Conservation (phyloP, 257 asterid genomes). For the Linaria vulgaris region DNA sequence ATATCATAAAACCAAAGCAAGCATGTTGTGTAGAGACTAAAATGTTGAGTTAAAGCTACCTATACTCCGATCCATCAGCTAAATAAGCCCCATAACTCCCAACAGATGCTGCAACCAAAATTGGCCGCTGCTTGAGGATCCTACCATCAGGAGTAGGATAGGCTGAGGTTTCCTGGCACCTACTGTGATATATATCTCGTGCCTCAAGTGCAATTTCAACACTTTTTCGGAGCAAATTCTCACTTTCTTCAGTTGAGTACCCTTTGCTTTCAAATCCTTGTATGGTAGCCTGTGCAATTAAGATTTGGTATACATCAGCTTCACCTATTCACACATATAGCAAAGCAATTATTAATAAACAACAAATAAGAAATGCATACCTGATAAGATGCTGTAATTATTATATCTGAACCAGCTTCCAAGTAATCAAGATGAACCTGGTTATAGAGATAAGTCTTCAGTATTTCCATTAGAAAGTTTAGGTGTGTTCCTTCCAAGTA, state of each 20-base stretch:
- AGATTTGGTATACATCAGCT: constrained; percentile 17
- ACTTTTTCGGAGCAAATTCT: constrained; percentile 64
- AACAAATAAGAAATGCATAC: constrained; percentile 27
- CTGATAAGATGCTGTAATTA: constrained; percentile 88
- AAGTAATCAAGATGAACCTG: constrained; percentile 96
- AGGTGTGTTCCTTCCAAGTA: not conserved
- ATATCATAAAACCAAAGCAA: not conserved
- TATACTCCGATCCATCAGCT: constrained; percentile 94
- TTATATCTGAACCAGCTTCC: constrained; percentile 89
- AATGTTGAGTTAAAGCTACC: constrained; percentile 43
- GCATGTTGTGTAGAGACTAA: not conserved
- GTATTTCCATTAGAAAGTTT: constrained; percentile 8
- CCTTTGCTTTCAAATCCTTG: constrained; percentile 89
- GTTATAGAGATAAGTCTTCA: constrained; percentile 30
- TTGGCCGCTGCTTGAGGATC: constrained; percentile 61
- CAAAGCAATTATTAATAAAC: constrained; percentile 12
- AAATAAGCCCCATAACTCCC: constrained; percentile 94
- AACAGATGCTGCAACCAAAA: constrained; percentile 89
- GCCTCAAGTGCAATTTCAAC: constrained; percentile 84
- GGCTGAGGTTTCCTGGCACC: constrained; percentile 44
- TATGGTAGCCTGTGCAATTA: constrained; percentile 72
- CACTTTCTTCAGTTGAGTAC: constrained; percentile 70
- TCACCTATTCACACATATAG: constrained; percentile 1
- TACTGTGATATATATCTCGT: constrained; percentile 55
- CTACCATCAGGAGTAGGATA: constrained; percentile 41